Base-by-base conservation (phyloP, 257 asterid genomes). In the Plantago major region DNA sequence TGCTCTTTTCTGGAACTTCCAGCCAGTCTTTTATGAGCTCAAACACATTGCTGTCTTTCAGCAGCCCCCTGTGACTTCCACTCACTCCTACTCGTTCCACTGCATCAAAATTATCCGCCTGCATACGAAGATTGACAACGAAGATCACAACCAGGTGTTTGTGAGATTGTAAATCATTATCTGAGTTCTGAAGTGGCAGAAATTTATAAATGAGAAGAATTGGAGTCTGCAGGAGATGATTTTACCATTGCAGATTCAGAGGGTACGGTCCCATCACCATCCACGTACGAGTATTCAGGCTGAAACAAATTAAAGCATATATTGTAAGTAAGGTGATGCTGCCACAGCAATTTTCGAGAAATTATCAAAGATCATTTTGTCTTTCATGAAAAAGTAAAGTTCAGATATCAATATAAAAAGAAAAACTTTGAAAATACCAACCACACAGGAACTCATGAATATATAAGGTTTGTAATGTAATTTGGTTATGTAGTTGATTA, bases 211-310 rank as follows among this genome's bases (percentile, higher is more conserved):
- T 63, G 17, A 15, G n/a, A 57, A 3, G n/a, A 3, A 11, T 4
- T 18, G 0, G 3, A 56, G 17, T 44, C 49, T 56, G 33, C 54
- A 7, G 62, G 5, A 19, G 52, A 51, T 3, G 17, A 48, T 38
- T 30, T 16, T 62, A 87, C 97, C 95, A 71, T 73, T 13, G 94
- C 96, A 42, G 98, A 90, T 75, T 90, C 98, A 2, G 90, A 59
- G 11, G 96, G 98, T 42, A 88, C 98, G 16, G 98, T 90, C 69
- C 98, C 98, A 78, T 90, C 98, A 26, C 98, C 98, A 62, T 88
- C 91, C 65, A 79, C 89, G 28, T 45, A 88, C 10, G 88, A 67
- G 80, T 90, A 90, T 53, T 79, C 72, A 3, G 96, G 94, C 98
- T 90, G 86, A 69, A 73, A 73, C 69, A 71, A 55, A 63, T 13